phyloP scores from a whole-genome alignment of 2,329 filamentous ascomycete species.

The Penicillium sp. region DNA sequence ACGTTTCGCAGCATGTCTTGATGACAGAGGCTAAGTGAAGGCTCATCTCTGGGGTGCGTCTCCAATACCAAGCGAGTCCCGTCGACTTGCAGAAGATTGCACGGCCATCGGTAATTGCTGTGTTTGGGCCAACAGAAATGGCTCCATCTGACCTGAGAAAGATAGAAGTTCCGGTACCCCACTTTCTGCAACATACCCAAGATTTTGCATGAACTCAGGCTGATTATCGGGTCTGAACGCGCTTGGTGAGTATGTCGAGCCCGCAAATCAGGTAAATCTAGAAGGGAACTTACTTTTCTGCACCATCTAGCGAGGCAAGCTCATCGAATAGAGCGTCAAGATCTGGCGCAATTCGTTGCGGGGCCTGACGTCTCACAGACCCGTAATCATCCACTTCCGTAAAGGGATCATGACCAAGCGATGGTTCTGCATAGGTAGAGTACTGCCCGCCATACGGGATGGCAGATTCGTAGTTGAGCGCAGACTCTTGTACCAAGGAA shows the following conservation, averaged over 20 bases:
- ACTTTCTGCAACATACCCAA: conserved; percentile 33
- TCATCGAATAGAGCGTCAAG: conserved; percentile 53
- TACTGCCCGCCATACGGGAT: conserved; percentile 24
- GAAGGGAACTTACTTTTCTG: conserved; percentile 37
- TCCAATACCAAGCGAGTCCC: conserved; percentile 17
- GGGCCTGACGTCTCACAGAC: conserved; percentile 15
- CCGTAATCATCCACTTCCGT: conserved; percentile 29
- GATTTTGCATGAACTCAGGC: conserved; percentile 36
- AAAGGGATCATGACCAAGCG: conserved; percentile 22
- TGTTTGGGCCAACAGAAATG: conserved; percentile 28
- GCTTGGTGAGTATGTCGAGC: conserved; percentile 1
- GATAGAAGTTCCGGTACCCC: conserved; percentile 34
- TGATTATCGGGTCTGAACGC: conserved; percentile 27
- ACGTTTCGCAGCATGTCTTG: no score
- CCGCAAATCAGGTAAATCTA: conserved; percentile 3
- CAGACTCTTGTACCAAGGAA: conserved; percentile 17
- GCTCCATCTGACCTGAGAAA: conserved; percentile 30
- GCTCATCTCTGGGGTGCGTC: conserved; percentile 14
- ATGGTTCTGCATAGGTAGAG: conserved; percentile 24
- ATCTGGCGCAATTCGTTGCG: conserved; percentile 31
- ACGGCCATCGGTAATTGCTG: conserved; percentile 22
- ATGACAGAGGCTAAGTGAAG: no score
- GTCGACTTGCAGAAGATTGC: conserved; percentile 12
- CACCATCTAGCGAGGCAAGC: conserved; percentile 51
- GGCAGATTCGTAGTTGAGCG: conserved; percentile 19